A percentile compares a stretch with the other conserved stretches of the same genome.
Conservation (phyloP, 345 rosid genomes). For the Gossypium rotundifolium region DNA sequence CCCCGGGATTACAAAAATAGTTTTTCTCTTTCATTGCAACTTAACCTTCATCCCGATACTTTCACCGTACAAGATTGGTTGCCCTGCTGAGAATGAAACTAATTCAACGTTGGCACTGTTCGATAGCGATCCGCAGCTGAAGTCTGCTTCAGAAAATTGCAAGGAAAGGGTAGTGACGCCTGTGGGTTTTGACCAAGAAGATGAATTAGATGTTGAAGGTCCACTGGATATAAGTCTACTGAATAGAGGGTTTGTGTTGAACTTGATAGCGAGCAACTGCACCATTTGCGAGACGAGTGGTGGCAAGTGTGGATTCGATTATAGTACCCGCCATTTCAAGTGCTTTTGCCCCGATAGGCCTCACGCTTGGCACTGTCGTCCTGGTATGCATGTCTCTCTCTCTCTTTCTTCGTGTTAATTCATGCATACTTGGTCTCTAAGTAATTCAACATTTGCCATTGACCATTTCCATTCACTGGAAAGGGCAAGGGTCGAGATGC, state of each 20-base stretch:
- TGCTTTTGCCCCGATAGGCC: conserved; percentile 55
- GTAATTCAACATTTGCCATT: background rate
- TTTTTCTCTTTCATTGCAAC: conserved; percentile 30
- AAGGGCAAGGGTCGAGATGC: background rate
- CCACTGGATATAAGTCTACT: conserved; percentile 10
- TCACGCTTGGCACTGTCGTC: conserved; percentile 22
- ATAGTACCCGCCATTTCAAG: conserved; percentile 12
- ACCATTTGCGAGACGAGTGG: conserved; percentile 30
- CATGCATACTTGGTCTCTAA: background rate
- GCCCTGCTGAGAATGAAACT: background rate
- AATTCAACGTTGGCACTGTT: conserved; percentile 19
- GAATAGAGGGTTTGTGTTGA: conserved; percentile 34
- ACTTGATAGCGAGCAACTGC: conserved; percentile 43
- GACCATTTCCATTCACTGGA: background rate
- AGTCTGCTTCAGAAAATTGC: conserved; percentile 22
- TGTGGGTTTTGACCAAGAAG: conserved; percentile 7
- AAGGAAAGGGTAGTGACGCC: conserved; percentile 13
- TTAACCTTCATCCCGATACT: background rate
- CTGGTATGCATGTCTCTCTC: conserved; percentile 16
- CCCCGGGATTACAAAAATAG: background rate
- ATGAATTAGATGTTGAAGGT: background rate
- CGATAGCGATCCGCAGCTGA: conserved; percentile 17
- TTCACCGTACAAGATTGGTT: conserved; percentile 2
- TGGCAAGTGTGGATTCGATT: conserved; percentile 46
- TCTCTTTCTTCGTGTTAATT: background rate